Base-by-base conservation (phyloP, 1,139 yeast species). In the Starmera stellimalicola region DNA sequence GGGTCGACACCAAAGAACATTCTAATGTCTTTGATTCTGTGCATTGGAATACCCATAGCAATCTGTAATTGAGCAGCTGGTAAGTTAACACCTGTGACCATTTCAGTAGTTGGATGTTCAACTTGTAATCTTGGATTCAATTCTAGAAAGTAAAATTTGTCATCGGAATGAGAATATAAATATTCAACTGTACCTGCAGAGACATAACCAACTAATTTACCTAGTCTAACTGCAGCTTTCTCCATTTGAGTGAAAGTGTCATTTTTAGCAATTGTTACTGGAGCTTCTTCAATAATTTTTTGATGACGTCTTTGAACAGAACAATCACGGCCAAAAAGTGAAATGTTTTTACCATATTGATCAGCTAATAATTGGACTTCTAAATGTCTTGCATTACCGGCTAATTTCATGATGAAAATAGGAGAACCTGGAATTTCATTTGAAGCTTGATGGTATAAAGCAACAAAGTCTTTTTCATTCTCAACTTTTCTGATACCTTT, bases 161-260 rank as follows among this genome's bases (percentile, higher is more conserved):
- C 91, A 45, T 91, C 96, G 36, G 83, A 75, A 57, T 87, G 91
- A 16, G 96, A 85, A 58, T 91, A 91, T 51, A 91, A 72, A 62
- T 91, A 91, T 63, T 91, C 98, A 34, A 91, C 97, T 33, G 98
- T 91, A 73, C 98, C 98, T 19, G 98, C 97, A 42, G 95, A 84
- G 26, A 91, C 98, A 54, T 91, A 91, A 45, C 98, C 98, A 37
- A 91, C 98, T 46, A 91, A 73, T 60, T 80, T 76, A 60, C 98
- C 98, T 49, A 91, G 73, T 65, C 98, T 76, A 20, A 91, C 95
- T 23, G 98, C 98, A 31, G 98, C 96, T 50, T 76, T 73, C 63
- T 91, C 98, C 98, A 93, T 91, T 46, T 77, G 70, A 40, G 73
- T 67, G 66, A 91, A 91, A 33, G 96, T 87, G 3, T 78, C 84